A percentile compares a stretch with the other conserved stretches of the same genome.
Evolutionary conservation across 2,329 filamentous ascomycete genomes (phyloP).

Genomic region (Cadophora sp.): DNA sequence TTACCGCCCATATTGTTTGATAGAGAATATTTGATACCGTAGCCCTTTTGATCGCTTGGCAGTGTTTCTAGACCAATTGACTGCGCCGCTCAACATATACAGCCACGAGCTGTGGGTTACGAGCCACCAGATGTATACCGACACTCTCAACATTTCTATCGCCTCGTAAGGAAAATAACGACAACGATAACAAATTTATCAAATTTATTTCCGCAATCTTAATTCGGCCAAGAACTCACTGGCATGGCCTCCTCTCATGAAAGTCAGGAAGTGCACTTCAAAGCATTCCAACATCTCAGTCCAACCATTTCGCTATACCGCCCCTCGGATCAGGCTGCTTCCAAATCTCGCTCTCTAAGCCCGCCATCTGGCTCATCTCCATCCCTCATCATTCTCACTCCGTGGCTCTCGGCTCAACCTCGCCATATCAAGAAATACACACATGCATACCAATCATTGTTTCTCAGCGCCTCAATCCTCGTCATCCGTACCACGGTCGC

Average conservation of each 20-base stretch:
- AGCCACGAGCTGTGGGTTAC: too few relatives aligned
- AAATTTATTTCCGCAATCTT: too few relatives aligned
- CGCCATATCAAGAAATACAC: constrained; percentile 56
- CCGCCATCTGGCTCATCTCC: neutral
- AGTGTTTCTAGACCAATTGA: too few relatives aligned
- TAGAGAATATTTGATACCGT: too few relatives aligned
- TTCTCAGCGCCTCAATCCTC: constrained; percentile 54
- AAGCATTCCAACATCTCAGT: neutral
- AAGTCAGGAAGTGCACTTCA: neutral
- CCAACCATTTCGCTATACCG: neutral
- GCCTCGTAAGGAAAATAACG: too few relatives aligned
- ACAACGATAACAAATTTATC: too few relatives aligned
- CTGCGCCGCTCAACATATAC: too few relatives aligned
- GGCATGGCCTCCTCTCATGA: neutral
- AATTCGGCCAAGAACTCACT: neutral
- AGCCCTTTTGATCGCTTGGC: too few relatives aligned
- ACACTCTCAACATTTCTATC: too few relatives aligned
- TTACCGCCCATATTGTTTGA: too few relatives aligned
- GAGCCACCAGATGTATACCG: too few relatives aligned
- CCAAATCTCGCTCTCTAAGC: neutral
- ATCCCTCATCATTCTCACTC: neutral
- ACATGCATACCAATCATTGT: constrained; percentile 50
- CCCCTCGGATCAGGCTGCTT: neutral
- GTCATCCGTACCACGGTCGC: constrained; percentile 57
- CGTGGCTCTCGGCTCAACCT: constrained; percentile 22